Evolutionary conservation across 2,329 filamentous ascomycete species (phyloP), one percentile per base, ranked within the genome.

Genomic region (Pseudodiploospora longispora): DNA sequence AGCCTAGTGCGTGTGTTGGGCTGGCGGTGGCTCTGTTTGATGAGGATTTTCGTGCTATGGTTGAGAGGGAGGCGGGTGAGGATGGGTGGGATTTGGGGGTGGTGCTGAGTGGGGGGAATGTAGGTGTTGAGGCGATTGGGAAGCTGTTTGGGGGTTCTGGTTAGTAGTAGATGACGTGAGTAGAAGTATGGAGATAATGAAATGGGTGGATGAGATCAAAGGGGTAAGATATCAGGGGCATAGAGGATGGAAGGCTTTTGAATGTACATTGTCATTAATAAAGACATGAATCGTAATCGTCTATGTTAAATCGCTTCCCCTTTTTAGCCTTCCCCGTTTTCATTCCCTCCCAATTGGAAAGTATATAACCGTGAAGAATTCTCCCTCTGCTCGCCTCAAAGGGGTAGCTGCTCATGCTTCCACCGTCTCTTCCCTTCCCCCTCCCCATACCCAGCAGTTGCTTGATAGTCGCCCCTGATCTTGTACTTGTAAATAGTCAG

Each of bases 401-500:
- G 41, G n/a, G 64, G 50, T 53, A 80, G 49, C 47, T 59, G 70
- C 62, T 83, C 73, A 56, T 83, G 80, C 64, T 78, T 73, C 61
- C 74, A 83, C 5, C 61, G 61, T 57, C 67, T 75, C 67, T 80
- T 71, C 12, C 77, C 76, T 47, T 78, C 72, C 2, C 77, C 78
- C 45, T 78, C 76, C 8, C 80, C 80, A 50, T 96, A 97, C 43
- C 80, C 80, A 0, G 77, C 77, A 27, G 87, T 87, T n/a, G 82
- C 74, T 53, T 98, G 93, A 7, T 90, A 93, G 47, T 78, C 71
- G 1, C 91, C 93, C 33, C 85, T 74, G 50, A 98, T 75, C 64
- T 93, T 80, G 72, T 96, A 98, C 72, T 96, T 96, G 70, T 98
- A 96, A 50, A 97, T 97, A 61, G 88, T 95, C 62, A 98, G 67